Evolutionary conservation across 306 rosid genomes (phyloP).

Genomic region (Begonia masoniana): DNA sequence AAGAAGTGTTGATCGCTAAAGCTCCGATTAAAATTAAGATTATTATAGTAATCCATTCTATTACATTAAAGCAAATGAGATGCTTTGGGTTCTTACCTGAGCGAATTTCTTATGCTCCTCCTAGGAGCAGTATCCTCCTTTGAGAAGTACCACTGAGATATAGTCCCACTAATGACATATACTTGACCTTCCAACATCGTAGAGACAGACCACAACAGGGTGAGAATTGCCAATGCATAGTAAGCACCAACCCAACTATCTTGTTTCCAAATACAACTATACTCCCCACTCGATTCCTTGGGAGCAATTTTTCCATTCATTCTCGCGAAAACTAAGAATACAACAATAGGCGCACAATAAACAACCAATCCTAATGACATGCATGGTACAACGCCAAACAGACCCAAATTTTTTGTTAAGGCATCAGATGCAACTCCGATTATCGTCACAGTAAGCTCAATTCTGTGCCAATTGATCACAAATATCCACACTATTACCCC

Average conservation of each 20-base stretch:
- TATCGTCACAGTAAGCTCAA: conserved; percentile 67
- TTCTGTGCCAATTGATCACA: conserved; percentile 67
- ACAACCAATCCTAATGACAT: conserved; percentile 43
- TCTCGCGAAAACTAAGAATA: conserved; percentile 69
- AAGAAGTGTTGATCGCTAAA: too few relatives aligned
- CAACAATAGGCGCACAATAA: conserved; percentile 56
- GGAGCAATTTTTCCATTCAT: conserved; percentile 51
- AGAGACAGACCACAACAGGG: conserved; percentile 82
- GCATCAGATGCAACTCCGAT: conserved; percentile 75
- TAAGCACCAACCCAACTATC: conserved; percentile 90
- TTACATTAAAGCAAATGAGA: background rate
- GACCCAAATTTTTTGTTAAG: conserved; percentile 44
- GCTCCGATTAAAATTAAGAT: background rate
- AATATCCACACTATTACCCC: conserved; percentile 71
- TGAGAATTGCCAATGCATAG: conserved; percentile 68
- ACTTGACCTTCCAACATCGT: conserved; percentile 67
- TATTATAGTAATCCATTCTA: background rate
- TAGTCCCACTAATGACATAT: conserved; percentile 78
- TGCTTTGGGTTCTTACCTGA: conserved; percentile 38
- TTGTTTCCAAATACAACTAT: conserved; percentile 70
- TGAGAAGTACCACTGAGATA: conserved; percentile 81
- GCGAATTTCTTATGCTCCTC: conserved; percentile 49
- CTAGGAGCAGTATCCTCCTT: conserved; percentile 39
- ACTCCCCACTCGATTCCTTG: conserved; percentile 21
- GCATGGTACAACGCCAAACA: conserved; percentile 53